These are phyloP conservation scores for Yueomyces sp. DNA, from an alignment of 805 yeast genomes.

Conservation along the genomic window DNA sequence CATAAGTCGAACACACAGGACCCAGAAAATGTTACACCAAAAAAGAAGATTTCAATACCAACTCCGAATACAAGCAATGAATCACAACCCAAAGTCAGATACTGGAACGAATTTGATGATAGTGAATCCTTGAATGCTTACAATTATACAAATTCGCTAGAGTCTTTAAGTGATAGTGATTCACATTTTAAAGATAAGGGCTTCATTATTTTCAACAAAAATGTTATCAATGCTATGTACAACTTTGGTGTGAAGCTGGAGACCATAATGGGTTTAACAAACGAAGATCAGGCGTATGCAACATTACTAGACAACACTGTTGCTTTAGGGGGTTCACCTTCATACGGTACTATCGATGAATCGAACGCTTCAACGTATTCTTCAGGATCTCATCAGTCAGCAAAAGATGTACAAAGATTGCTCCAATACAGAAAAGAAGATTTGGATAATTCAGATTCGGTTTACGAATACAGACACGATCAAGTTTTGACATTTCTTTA, in stretches of 20 bases:
- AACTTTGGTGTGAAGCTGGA: constrained; percentile 8
- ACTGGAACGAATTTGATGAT: constrained; percentile 26
- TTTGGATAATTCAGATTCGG: constrained; percentile 12
- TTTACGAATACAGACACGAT: constrained; percentile 21
- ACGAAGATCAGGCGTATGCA: neutral
- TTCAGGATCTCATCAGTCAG: neutral
- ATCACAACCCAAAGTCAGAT: constrained; percentile 4
- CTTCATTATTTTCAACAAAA: constrained; percentile 13
- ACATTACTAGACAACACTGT: constrained; percentile 1
- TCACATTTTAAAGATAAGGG: constrained; percentile 8
- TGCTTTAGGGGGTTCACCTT: neutral
- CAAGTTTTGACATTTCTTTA: constrained; percentile 20
- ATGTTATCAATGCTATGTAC: constrained; percentile 13
- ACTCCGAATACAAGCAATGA: neutral
- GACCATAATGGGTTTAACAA: constrained; percentile 4
- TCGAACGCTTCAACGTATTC: neutral
- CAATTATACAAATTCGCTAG: neutral
- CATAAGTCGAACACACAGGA: neutral
- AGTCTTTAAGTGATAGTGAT: neutral
- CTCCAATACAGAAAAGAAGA: constrained; percentile 9
- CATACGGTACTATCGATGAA: neutral
- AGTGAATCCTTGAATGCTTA: constrained; percentile 13
- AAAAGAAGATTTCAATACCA: neutral
- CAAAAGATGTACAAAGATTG: constrained; percentile 10
- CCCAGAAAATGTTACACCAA: neutral